A percentile compares a stretch with the other conserved stretches of the same genome.
Conservation (phyloP, 306 rosid genomes). For the Cicer chorassanicum region DNA sequence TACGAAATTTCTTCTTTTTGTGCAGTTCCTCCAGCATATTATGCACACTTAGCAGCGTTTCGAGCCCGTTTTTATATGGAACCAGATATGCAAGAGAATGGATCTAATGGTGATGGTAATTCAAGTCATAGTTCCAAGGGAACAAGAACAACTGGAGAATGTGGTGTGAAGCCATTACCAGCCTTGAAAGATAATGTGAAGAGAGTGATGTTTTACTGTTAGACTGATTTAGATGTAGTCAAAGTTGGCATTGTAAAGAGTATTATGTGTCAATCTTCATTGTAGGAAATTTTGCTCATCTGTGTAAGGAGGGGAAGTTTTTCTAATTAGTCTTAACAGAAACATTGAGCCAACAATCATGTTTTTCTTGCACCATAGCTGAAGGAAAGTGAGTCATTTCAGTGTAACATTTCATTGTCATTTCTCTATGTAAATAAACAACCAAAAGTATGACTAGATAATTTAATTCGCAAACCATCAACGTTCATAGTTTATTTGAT, state of each 20-base stretch:
- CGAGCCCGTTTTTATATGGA: conserved; percentile 93
- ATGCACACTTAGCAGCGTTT: conserved; percentile 95
- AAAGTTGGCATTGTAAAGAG: conserved; percentile 48
- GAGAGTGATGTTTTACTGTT: conserved; percentile 97
- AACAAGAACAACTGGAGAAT: conserved; percentile 59
- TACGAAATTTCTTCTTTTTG: conserved; percentile 9
- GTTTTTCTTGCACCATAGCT: conserved; percentile 5
- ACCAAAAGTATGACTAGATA: not conserved
- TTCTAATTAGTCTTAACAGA: conserved; percentile 7
- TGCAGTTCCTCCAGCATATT: conserved; percentile 95
- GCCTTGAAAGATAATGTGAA: conserved; percentile 94
- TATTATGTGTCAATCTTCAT: conserved; percentile 42
- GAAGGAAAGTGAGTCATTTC: not conserved
- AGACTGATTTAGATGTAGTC: conserved; percentile 20
- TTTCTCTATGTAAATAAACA: conserved; percentile 20
- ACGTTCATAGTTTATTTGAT: too few relatives aligned
- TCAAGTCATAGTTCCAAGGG: conserved; percentile 54
- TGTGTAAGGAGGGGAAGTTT: not conserved
- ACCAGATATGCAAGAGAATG: conserved; percentile 81
- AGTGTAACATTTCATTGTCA: not conserved
- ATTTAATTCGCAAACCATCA: too few relatives aligned
- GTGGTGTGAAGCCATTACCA: conserved; percentile 92
- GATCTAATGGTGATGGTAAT: conserved; percentile 53
- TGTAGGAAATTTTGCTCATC: conserved; percentile 51
- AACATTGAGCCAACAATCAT: conserved; percentile 6